Evolutionary conservation across 2,329 filamentous ascomycete species (phyloP).

Genomic region (Lizonia empirigonia): DNA sequence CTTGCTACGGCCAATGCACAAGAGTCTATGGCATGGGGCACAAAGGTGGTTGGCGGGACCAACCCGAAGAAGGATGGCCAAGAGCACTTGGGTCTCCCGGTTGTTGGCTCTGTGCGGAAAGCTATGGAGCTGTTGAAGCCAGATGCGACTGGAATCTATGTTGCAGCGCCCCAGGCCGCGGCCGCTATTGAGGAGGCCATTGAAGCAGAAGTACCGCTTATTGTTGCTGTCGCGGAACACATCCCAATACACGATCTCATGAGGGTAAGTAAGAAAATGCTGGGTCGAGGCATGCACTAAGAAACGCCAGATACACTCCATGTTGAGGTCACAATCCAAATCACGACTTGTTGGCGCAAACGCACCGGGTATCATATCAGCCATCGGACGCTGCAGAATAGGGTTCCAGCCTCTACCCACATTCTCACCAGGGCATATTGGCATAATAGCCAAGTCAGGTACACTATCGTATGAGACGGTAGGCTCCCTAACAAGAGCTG

Average conservation of each 20-base stretch:
- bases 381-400: conserved; percentile 70
- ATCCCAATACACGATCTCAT: conserved; percentile 80
- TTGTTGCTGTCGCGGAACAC: conserved; percentile 80
- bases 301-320: conserved; percentile 64
- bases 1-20: conserved; percentile 76
- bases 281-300: conserved; percentile 8
- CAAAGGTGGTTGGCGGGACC: conserved; percentile 79
- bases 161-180: conserved; percentile 74
- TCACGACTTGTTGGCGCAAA: conserved; percentile 81
- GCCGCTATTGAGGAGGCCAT: conserved; percentile 80
- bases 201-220: conserved; percentile 75
- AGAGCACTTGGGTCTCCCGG: conserved; percentile 74
- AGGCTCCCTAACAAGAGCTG: conserved; percentile 73
- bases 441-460: conserved; percentile 80
- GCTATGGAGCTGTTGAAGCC: conserved; percentile 74
- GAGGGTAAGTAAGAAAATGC: conserved; percentile 56
- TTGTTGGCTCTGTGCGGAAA: conserved; percentile 70
- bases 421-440: conserved; percentile 71
- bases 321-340: conserved; percentile 72
- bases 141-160: conserved; percentile 79
- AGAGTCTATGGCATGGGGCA: conserved; percentile 78
- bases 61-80: conserved; percentile 56
- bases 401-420: conserved; percentile 79
- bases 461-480: conserved; percentile 82
- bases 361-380: conserved; percentile 78